A percentile compares a stretch with the other conserved stretches of the same genome.
These are phyloP conservation scores for Neoboletus brunneissimus DNA, from an alignment of 768 basidiomycete genomes.

Conservation along the genomic window DNA sequence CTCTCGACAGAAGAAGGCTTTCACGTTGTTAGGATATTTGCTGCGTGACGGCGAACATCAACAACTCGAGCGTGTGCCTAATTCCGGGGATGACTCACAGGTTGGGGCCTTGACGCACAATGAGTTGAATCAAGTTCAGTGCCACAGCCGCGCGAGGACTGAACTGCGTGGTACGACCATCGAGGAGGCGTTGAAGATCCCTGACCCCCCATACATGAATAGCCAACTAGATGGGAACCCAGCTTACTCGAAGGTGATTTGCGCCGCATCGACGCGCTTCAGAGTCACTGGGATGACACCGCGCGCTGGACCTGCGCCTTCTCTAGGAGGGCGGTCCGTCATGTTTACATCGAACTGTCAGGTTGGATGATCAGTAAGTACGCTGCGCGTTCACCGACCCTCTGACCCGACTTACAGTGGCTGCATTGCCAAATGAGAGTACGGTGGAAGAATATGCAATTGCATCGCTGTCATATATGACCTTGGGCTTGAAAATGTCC, in stretches of 20 bases:
- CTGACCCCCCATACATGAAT: conserved; percentile 10
- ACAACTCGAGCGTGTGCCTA: background rate
- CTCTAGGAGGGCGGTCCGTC: conserved; percentile 21
- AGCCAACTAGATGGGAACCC: background rate
- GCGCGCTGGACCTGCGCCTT: conserved; percentile 13
- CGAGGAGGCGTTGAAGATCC: conserved; percentile 25
- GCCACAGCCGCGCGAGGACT: conserved; percentile 35
- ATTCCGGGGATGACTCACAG: conserved; percentile 32
- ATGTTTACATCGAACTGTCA: conserved; percentile 38
- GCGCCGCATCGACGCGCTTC: conserved; percentile 37
- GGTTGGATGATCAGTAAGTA: background rate
- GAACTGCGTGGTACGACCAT: conserved; percentile 23
- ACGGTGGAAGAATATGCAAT: conserved; percentile 39
- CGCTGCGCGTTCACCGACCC: background rate
- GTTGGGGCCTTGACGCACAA: conserved; percentile 47
- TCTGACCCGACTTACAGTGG: conserved; percentile 23
- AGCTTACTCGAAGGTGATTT: conserved; percentile 37
- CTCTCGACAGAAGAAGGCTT: conserved; percentile 42
- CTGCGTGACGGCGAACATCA: conserved; percentile 23
- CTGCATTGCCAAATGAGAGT: conserved; percentile 32
- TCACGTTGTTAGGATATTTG: conserved; percentile 43
- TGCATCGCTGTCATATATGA: conserved; percentile 45
- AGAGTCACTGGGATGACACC: conserved; percentile 34
- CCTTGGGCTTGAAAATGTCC: conserved; percentile 38
- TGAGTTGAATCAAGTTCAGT: conserved; percentile 46